Evolutionary conservation across 225 moss, liverwort and hornwort genomes (phyloP).

Genomic region (Marchantia polymorpha): DNA sequence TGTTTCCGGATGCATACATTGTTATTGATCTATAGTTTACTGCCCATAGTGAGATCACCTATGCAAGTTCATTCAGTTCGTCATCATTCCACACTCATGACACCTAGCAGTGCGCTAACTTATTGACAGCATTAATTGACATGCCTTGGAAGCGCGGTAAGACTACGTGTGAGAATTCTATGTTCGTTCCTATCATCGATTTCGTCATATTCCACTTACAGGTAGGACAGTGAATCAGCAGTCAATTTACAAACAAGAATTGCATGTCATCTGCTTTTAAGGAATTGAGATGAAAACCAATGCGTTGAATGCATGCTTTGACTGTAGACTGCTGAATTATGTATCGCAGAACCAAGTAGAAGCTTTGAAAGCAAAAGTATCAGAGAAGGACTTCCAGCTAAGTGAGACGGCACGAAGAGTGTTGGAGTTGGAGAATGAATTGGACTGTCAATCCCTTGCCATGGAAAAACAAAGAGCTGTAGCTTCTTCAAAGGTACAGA

Average conservation of each 20-base stretch:
- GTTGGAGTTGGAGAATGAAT: conserved; percentile 43
- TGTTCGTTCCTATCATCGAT: background rate
- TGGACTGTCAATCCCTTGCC: conserved; percentile 43
- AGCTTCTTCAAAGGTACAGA: conserved; percentile 42
- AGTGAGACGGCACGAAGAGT: conserved; percentile 48
- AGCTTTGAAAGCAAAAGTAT: conserved; percentile 19
- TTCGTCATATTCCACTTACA: background rate
- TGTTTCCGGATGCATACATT: background rate
- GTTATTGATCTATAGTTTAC: background rate
- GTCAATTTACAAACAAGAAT: background rate
- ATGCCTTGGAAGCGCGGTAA: background rate
- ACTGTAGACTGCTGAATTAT: background rate
- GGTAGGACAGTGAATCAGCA: background rate
- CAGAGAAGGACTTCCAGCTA: conserved; percentile 53
- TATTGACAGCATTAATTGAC: background rate
- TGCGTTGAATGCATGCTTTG: background rate
- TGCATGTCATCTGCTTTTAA: background rate
- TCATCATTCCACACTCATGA: background rate
- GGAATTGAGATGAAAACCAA: background rate
- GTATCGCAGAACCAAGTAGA: conserved; percentile 11
- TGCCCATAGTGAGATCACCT: background rate
- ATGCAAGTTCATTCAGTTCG: background rate
- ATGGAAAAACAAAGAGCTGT: conserved; percentile 60
- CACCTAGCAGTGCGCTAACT: background rate
- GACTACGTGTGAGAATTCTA: background rate